Conservation (phyloP, 768 basidiomycete genomes). For the Porphyrellus cyaneotinctus region DNA sequence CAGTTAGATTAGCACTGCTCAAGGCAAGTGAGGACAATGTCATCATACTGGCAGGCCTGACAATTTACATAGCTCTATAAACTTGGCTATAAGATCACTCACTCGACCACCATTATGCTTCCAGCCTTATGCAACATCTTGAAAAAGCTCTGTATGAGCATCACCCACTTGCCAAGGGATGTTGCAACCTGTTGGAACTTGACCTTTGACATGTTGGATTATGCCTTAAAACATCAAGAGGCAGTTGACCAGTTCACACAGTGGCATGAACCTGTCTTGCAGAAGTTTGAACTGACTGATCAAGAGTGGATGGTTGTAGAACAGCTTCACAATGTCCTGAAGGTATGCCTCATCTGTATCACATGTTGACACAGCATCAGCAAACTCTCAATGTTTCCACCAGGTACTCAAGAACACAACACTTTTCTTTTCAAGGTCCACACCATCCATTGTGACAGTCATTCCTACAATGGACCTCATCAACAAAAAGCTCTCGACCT, state of each 20-base stretch:
- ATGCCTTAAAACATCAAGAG: neutral
- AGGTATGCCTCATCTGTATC: neutral
- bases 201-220: neutral
- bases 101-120: slow-evolving; percentile 15
- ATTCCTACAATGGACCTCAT: neutral
- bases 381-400: no score
- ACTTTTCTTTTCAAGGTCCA: neutral
- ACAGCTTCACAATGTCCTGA: slow-evolving; percentile 6
- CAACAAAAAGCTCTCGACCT: neutral
- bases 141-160: neutral
- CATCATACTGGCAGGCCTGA: no score
- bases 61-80: slow-evolving; percentile 17
- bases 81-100: slow-evolving; percentile 18
- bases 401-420: neutral
- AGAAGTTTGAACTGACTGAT: slow-evolving; percentile 3
- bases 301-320: slow-evolving; percentile 14
- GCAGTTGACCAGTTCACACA: neutral
- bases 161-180: slow-evolving; percentile 19
- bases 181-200: slow-evolving; percentile 27
- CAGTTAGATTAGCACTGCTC: no score
- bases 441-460: neutral
- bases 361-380: neutral
- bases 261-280: slow-evolving; percentile 5
- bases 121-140: slow-evolving; percentile 10
- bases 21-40: no score